Percentiles rank a stretch among this genome's conserved stretches.
Conservation (phyloP, 108 stramenopile species). For the Skeletonema tropicum region DNA sequence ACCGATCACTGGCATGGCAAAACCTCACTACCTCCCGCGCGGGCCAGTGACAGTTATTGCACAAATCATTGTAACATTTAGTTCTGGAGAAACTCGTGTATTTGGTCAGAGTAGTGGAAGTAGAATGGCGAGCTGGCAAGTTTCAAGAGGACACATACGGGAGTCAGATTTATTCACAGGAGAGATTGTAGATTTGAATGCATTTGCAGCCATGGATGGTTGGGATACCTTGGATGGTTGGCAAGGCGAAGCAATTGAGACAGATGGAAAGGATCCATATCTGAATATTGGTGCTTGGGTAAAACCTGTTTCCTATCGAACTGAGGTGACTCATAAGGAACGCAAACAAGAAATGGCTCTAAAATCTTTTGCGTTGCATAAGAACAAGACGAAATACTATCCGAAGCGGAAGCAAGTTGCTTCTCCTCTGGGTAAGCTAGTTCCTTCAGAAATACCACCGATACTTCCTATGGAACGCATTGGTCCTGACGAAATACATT, state of each 20-base stretch:
- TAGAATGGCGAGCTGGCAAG: conserved; percentile 18
- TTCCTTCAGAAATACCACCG: conserved; percentile 39
- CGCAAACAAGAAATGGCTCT: conserved; percentile 6
- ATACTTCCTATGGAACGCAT: conserved; percentile 30
- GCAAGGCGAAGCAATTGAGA: not conserved
- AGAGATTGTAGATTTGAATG: conserved; percentile 33
- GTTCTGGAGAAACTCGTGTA: conserved; percentile 4
- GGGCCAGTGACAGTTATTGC: conserved; percentile 28
- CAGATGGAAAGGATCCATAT: not conserved
- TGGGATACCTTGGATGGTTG: conserved; percentile 36
- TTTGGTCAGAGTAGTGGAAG: not conserved
- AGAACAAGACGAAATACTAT: not conserved
- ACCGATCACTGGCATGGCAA: conserved; percentile 34
- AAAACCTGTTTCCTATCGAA: conserved; percentile 14
- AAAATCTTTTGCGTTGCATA: conserved; percentile 14
- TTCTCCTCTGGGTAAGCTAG: conserved; percentile 26
- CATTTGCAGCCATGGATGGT: conserved; percentile 22
- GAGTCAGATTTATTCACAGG: conserved; percentile 50
- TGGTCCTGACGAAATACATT: conserved; percentile 43
- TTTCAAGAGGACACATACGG: conserved; percentile 32
- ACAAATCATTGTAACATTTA: conserved; percentile 19
- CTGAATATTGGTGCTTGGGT: conserved; percentile 24
- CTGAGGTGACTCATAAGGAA: conserved; percentile 13
- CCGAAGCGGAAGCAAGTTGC: conserved; percentile 4
- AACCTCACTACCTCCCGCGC: conserved; percentile 16